These are phyloP conservation scores for Kwoniella dejecticola DNA, from an alignment of 768 basidiomycete species.

Conservation along the genomic window DNA sequence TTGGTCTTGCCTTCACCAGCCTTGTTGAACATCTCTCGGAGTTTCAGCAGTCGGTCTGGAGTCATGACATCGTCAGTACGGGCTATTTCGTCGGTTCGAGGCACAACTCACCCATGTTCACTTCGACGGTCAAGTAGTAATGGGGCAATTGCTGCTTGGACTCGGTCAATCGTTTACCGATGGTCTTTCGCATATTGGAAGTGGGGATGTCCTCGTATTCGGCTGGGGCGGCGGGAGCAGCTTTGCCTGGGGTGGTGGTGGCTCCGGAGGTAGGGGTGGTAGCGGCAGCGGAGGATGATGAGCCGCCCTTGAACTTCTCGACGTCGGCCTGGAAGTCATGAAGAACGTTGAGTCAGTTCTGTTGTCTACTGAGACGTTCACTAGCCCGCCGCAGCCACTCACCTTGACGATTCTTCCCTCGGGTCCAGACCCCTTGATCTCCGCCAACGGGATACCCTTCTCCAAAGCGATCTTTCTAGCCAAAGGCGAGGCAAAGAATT, in stretches of 20 bases:
- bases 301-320: slow-evolving; percentile 74
- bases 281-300: slow-evolving; percentile 58
- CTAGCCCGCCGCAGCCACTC: no score
- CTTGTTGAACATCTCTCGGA: slow-evolving; percentile 91
- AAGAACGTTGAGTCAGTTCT: no score
- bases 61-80: slow-evolving; percentile 7
- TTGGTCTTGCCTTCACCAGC: slow-evolving; percentile 66
- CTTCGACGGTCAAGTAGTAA: slow-evolving; percentile 91
- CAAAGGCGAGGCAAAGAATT: slow-evolving; percentile 85
- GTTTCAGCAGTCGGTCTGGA: slow-evolving; percentile 67
- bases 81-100: not conserved
- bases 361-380: no score
- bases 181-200: slow-evolving; percentile 91
- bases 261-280: slow-evolving; percentile 60
- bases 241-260: slow-evolving; percentile 61
- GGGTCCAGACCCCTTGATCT: slow-evolving; percentile 92
- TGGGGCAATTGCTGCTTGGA: slow-evolving; percentile 95
- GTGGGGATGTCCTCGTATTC: slow-evolving; percentile 89
- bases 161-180: slow-evolving; percentile 84
- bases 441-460: slow-evolving; percentile 81
- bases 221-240: slow-evolving; percentile 55
- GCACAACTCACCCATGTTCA: slow-evolving; percentile 88
- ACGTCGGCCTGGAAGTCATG: slow-evolving; percentile 63
- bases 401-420: slow-evolving; percentile 90
- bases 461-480: slow-evolving; percentile 97